Base-by-base conservation (phyloP, 495 filamentous ascomycete species). In the Hypoxylon lenormandii region DNA sequence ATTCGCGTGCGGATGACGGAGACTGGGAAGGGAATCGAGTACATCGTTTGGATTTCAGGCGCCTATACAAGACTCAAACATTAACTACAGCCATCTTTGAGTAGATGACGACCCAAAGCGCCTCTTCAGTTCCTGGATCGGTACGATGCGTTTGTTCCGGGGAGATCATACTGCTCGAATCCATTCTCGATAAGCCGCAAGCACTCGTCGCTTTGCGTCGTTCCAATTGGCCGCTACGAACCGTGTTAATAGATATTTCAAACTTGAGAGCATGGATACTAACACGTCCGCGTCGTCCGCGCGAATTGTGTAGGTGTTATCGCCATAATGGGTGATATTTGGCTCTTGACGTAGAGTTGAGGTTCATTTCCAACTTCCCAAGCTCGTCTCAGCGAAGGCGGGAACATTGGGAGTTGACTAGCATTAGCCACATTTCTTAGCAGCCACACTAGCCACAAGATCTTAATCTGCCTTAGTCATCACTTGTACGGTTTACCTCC, bases 281-380 rank as follows among this genome's bases (percentile, higher is more conserved):
- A 84, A 97, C 95, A 98, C 72, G 91, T 85, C 78, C 92, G 90
- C 76, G 94, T 96, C 78, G 87, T 88, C 80, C 92, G 87, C 68
- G 95, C 94, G 60, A 97, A 91, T 81, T 92, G 90, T 60, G 95
- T 97, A 43, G 95, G 92, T 81, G 95, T 91, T 80, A 98, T 94
- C 66, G 81, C 77, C 82, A 84, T 84, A 54, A 36, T 72, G 47
- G 69, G 58, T 67, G 64, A 63, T 55, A 18, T 75, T 15, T 58
- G 56, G 19, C 61, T 51, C 43, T 72, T 45, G 66, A 50, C 59
- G 57, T 64, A 66, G 60, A 48, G 48, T 56, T 71, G 67, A 66
- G 57, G 58, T 71, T 60, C 70, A 67, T 64, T 33, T 72, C 30
- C 50, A 43, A 50, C 70, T 60, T 63, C 48, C 43, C 18, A 61